Percentiles rank a stretch among this genome's conserved stretches.
phyloP scores from a whole-genome alignment of 2,329 filamentous ascomycete species.

The Fusarium longipes region DNA sequence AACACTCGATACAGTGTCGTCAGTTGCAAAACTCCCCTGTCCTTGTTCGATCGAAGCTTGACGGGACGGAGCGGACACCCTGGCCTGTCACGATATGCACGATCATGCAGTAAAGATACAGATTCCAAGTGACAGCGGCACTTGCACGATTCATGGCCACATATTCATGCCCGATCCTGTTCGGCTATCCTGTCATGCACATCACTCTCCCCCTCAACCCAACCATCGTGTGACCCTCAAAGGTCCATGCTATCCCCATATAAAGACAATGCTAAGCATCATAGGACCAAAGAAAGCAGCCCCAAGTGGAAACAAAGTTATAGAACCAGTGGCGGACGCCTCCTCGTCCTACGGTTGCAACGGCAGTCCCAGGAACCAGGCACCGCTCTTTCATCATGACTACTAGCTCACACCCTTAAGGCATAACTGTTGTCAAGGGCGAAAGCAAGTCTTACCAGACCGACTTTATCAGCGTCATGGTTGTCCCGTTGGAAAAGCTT shows the following conservation, averaged over 20 bases:
- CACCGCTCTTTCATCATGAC: constrained; percentile 1
- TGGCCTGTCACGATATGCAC: constrained; percentile 18
- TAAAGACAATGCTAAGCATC: constrained; percentile 4
- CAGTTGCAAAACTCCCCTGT: not conserved
- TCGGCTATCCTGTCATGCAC: constrained; percentile 1
- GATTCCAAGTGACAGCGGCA: constrained; percentile 1
- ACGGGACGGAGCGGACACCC: constrained; percentile 7
- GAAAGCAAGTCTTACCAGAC: not conserved
- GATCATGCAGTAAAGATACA: not conserved
- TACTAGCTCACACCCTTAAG: constrained; percentile 13
- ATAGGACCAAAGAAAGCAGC: constrained; percentile 11
- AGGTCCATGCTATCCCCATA: not conserved
- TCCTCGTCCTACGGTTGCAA: constrained; percentile 1
- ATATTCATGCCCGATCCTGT: constrained; percentile 1
- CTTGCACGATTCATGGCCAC: constrained; percentile 5
- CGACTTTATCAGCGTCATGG: constrained; percentile 1
- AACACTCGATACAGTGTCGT: not conserved
- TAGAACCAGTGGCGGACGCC: constrained; percentile 18
- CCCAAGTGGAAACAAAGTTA: constrained; percentile 22
- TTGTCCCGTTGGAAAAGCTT: constrained; percentile 12
- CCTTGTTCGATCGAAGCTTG: not conserved
- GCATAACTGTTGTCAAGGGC: not conserved
- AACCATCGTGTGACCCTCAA: not conserved
- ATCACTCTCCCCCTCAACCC: not conserved
- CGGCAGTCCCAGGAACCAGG: constrained; percentile 2